phyloP scores from a whole-genome alignment of 2,329 filamentous ascomycete genomes.

The Alternaria burnsii region DNA sequence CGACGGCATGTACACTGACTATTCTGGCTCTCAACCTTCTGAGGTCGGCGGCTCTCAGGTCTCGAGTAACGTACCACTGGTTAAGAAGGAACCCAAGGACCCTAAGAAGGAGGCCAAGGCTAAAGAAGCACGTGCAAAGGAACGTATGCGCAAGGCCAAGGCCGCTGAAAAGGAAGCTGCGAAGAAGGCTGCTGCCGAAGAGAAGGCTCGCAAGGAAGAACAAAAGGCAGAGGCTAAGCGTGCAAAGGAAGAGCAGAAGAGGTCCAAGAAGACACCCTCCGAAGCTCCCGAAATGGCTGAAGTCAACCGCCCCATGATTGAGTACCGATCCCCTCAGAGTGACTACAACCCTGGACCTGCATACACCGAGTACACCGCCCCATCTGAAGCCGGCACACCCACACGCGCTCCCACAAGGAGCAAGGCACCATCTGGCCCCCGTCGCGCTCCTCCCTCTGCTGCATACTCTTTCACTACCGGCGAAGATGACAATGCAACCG shows the following conservation, averaged over 20 bases:
- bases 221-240: slow-evolving; percentile 47
- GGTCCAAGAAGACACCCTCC: slow-evolving; percentile 51
- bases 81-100: slow-evolving; percentile 49
- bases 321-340: slow-evolving; percentile 24
- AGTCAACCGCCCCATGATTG: slow-evolving; percentile 34
- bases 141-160: slow-evolving; percentile 60
- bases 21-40: slow-evolving; percentile 70
- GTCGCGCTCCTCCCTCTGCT: slow-evolving; percentile 47
- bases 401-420: slow-evolving; percentile 26
- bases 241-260: slow-evolving; percentile 54
- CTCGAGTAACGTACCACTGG: slow-evolving; percentile 54
- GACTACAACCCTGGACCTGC: slow-evolving; percentile 31
- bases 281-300: slow-evolving; percentile 43
- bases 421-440: slow-evolving; percentile 30
- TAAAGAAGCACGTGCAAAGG: slow-evolving; percentile 55
- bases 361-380: slow-evolving; percentile 41
- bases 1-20: slow-evolving; percentile 83
- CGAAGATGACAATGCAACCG: slow-evolving; percentile 53
- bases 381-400: slow-evolving; percentile 31
- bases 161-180: slow-evolving; percentile 50
- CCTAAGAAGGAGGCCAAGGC: slow-evolving; percentile 51
- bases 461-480: slow-evolving; percentile 61
- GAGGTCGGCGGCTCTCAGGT: slow-evolving; percentile 62
- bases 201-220: slow-evolving; percentile 56
- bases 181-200: slow-evolving; percentile 44